Evolutionary conservation across 352 stramenopile genomes (phyloP), one percentile per base, ranked within the genome.

Genomic region (Globisporangium irregulare): DNA sequence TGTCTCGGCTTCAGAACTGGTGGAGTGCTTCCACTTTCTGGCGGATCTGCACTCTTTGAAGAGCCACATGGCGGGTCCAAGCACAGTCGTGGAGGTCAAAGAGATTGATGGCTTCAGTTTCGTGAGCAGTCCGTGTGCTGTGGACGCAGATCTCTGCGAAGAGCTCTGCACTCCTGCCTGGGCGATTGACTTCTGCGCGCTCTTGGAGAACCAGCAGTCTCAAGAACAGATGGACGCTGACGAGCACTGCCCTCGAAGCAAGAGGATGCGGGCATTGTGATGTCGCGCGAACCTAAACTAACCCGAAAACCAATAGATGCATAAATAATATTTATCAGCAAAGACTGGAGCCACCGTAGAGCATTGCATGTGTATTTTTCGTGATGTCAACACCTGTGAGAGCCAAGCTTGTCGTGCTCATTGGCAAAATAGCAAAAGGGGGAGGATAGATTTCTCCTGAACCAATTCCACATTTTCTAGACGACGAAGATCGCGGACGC

Each of bases 11-110:
- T 48, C 29, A 1, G 55, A 64, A 12, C 27, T 69, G 43, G 64
- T 64, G 20, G 56, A 62, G 8, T 63, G 54, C 14, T 69, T 64
- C 46, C 43, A 64, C 5, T 69, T 59, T n/a, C 27, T 69, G 38
- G 29, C 38, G n/a, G 51, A 41, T 24, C 27, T 69, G 27, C 27
- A 63, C 20, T 55, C 57, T 27, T 32, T 25, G 7, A 50, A 55
- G 38, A 65, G 55, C 43, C 36, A 38, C 27, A 22, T 51, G 43
- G 36, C 24, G 7, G 25, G 46, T 32, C 2, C 12, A 1, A 69
- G 25, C 38, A n/a, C 48, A 10, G 34, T 61, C 6, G 50, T 27
- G 8, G 63, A 69, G 25, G 63, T 69, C 15, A 69, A 62, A n/a
- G 63, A 63, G 24, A 29, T 59, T 14, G 54, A 58, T 25, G 63